Percentiles rank a stretch among this genome's conserved stretches.
Conservation (phyloP, 129 eudicot genomes). For the Calendula officinalis region DNA sequence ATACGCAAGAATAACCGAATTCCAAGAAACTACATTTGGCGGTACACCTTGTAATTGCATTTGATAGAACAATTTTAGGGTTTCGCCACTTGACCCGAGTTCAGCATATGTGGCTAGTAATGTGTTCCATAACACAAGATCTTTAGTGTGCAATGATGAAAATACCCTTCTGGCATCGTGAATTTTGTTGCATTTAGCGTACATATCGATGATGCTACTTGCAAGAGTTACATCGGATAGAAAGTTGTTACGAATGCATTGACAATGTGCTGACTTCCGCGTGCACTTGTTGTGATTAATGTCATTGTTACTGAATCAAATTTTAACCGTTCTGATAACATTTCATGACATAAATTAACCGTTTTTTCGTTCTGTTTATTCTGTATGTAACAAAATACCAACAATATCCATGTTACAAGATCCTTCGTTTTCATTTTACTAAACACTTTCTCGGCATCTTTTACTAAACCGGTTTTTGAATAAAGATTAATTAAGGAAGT, state of each 20-base stretch:
- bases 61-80: slow-evolving; percentile 53
- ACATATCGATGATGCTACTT: slow-evolving; percentile 57
- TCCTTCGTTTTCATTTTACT: slow-evolving; percentile 57
- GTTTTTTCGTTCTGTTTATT: slow-evolving; percentile 28
- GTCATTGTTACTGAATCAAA: slow-evolving; percentile 65
- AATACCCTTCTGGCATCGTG: slow-evolving; percentile 50
- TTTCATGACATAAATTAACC: slow-evolving; percentile 33
- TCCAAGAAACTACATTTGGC: too few species aligned
- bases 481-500: too few species aligned
- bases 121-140: slow-evolving; percentile 67
- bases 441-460: slow-evolving; percentile 60
- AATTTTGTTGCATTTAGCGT: slow-evolving; percentile 66
- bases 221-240: slow-evolving; percentile 41
- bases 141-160: slow-evolving; percentile 33
- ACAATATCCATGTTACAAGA: slow-evolving; percentile 64
- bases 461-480: slow-evolving; percentile 44
- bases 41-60: too few species aligned
- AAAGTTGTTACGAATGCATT: slow-evolving; percentile 44
- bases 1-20: too few species aligned
- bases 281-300: slow-evolving; percentile 47
- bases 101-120: slow-evolving; percentile 61
- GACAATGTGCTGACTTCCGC: slow-evolving; percentile 57
- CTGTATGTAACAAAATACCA: slow-evolving; percentile 60
- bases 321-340: slow-evolving; percentile 46
- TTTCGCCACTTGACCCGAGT: slow-evolving; percentile 57